phyloP scores from a whole-genome alignment of 2,329 filamentous ascomycete genomes.

The Purpureocillium takamizusanense region DNA sequence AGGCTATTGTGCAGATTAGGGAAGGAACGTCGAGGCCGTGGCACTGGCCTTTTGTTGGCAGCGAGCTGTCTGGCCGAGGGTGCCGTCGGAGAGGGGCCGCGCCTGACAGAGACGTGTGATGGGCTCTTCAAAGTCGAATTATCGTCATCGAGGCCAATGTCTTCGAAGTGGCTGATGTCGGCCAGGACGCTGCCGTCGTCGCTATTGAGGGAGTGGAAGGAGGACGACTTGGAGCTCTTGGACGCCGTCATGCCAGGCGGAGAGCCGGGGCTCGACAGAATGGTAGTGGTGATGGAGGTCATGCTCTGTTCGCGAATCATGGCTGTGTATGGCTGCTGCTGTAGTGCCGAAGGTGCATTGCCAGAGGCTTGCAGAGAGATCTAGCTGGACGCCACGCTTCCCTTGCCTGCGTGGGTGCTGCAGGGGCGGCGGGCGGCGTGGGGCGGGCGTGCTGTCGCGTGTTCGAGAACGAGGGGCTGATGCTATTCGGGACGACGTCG shows the following conservation, averaged over 20 bases:
- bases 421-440: no score
- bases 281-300: conserved; percentile 9
- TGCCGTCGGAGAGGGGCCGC: conserved; percentile 18
- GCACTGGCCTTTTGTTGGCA: conserved; percentile 15
- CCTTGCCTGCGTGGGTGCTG: no score
- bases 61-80: conserved; percentile 19
- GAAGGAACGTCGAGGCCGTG: conserved; percentile 31
- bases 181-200: conserved; percentile 62
- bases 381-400: neutral
- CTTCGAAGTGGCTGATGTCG: conserved; percentile 81
- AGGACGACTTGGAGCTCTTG: conserved; percentile 87
- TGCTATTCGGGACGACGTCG: no score
- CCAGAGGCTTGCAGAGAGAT: conserved; percentile 3
- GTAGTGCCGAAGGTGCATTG: conserved; percentile 13
- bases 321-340: conserved; percentile 5
- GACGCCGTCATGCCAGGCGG: conserved; percentile 62
- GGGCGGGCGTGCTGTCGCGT: neutral
- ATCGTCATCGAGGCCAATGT: conserved; percentile 74
- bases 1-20: conserved; percentile 37
- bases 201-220: conserved; percentile 70
- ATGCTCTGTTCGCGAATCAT: conserved; percentile 25
- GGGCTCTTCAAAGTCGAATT: conserved; percentile 39
- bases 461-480: no score
- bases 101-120: conserved; percentile 31
- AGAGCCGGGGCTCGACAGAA: conserved; percentile 24